Base-by-base conservation (phyloP, 164 flowering plant genomes). In the Vitis cinerea region DNA sequence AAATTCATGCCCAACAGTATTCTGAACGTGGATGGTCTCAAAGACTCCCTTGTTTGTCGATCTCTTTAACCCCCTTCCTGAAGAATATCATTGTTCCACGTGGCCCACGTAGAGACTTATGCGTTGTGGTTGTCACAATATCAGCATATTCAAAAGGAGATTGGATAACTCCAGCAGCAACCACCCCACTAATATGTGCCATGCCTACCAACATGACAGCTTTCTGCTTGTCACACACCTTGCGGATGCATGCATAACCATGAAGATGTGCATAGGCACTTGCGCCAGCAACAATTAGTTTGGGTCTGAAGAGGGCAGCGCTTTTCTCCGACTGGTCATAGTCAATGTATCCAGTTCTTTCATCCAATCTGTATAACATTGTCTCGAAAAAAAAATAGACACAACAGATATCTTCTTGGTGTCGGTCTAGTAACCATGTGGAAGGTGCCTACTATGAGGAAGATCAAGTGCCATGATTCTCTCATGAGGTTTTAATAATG, bases 101-200 rank as follows among this genome's bases (percentile, higher is more conserved):
- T 15, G 99, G 99, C 15, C 98, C 99, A 78, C 99, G 98, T 71
- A 96, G 97, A 64, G 98, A 96, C 81, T 96, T 96, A 87, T 96
- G 98, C 52, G 99, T 93, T 14, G 99, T 96, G 52, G 99, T 93
- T 58, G 99, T 96, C 65, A 96, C 99, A 3, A 96, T 81, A 82
- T 96, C 99, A 10, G 98, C 98, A 85, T 88, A 93, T 0, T 93
- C 99, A 80, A 96, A 96, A 17, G 99, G 99, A 50, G 99, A 96
- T 56, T 97, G 98, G 67, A 96, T 90, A 60, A 96, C 98, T 67
- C 88, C 98, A 65, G 96, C 99, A 50, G 99, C 98, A 73, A 96
- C 99, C 80, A 93, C 72, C 61, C 99, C 99, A 81, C 99, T 96
- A 54, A 93, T 96, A 73, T 96, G 99, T 53, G 99, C 98, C 99